phyloP scores from a whole-genome alignment of 2,329 filamentous ascomycete species.

The Diplocarpon mali region DNA sequence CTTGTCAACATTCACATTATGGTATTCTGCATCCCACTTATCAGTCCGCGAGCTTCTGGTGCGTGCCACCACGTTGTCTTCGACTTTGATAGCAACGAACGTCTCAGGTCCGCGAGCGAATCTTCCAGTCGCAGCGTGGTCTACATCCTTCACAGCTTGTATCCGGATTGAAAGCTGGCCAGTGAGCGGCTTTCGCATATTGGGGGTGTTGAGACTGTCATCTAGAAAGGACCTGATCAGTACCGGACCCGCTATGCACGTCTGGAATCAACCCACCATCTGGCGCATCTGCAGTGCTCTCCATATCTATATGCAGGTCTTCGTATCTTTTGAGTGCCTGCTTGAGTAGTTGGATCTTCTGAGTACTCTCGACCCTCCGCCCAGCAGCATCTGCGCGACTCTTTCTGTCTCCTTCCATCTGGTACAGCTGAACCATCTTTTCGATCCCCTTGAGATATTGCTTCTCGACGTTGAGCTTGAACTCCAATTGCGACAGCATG shows the following conservation, averaged over 20 bases:
- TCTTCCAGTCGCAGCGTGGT: conserved; percentile 72
- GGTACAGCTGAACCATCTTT: conserved; percentile 97
- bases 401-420: conserved; percentile 94
- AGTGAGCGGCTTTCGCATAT: conserved; percentile 89
- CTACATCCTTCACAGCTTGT: conserved; percentile 83
- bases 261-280: conserved; percentile 52
- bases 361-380: conserved; percentile 84
- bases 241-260: conserved; percentile 2
- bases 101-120: conserved; percentile 91
- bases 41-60: conserved; percentile 80
- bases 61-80: conserved; percentile 81
- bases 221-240: conserved; percentile 40
- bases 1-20: conserved; percentile 92
- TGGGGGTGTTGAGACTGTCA: conserved; percentile 92
- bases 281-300: conserved; percentile 57
- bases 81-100: conserved; percentile 91
- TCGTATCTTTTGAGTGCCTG: conserved; percentile 95
- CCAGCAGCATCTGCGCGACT: conserved; percentile 88
- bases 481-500: conserved; percentile 97
- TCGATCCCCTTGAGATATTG: conserved; percentile 98
- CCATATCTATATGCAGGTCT: conserved; percentile 90
- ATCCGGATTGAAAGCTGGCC: conserved; percentile 82
- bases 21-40: conserved; percentile 82
- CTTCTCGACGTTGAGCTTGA: conserved; percentile 97
- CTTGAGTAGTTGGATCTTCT: conserved; percentile 93